Evolutionary conservation across 495 filamentous ascomycete genomes (phyloP).

Genomic region (Entonaema liquescens): DNA sequence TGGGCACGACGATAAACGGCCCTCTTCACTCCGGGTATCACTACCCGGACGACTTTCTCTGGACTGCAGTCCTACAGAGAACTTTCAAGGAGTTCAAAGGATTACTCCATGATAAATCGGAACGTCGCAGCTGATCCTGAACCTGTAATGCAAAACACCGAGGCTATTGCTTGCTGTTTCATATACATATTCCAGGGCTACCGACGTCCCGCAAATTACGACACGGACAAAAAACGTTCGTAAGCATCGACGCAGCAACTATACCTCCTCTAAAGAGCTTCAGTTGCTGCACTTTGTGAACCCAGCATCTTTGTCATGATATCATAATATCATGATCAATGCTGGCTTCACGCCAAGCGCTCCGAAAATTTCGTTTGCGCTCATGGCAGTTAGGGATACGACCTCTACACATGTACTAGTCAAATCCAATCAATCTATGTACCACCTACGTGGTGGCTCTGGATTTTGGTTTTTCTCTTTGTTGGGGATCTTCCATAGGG

Average conservation of each 20-base stretch:
- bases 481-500: constrained; percentile 17
- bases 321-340: background rate
- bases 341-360: background rate
- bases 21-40: constrained; percentile 13
- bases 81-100: constrained; percentile 1
- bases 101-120: constrained; percentile 19
- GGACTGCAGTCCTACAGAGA: constrained; percentile 2
- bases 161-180: constrained; percentile 24
- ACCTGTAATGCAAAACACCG: constrained; percentile 22
- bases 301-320: too few relatives aligned
- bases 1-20: constrained; percentile 42
- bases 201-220: constrained; percentile 7
- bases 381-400: constrained; percentile 4
- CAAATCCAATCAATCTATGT: constrained; percentile 17
- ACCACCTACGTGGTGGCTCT: constrained; percentile 4
- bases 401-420: constrained; percentile 12
- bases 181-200: constrained; percentile 13
- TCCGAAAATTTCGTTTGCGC: constrained; percentile 10
- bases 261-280: constrained; percentile 2
- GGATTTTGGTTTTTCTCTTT: constrained; percentile 25
- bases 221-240: constrained; percentile 11
- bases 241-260: constrained; percentile 14
- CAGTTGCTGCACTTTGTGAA: background rate
- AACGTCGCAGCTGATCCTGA: constrained; percentile 8
- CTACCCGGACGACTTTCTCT: constrained; percentile 11